These are phyloP conservation scores for Phoenix dactylifera DNA, from an alignment of 176 grass and related monocot genomes.

Conservation along the genomic window DNA sequence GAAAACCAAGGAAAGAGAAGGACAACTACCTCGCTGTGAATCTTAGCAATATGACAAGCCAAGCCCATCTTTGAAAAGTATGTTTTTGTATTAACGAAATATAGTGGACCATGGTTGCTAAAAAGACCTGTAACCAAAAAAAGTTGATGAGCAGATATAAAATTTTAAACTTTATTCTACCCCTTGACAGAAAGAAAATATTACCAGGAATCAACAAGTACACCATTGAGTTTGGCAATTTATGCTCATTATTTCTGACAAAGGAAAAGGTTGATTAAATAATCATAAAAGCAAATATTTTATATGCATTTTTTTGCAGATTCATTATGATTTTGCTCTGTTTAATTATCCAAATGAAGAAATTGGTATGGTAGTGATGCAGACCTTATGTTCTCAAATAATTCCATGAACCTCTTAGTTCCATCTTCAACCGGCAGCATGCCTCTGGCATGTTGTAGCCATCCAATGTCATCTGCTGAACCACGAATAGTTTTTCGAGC, in stretches of 20 bases:
- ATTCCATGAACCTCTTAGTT: conserved; percentile 53
- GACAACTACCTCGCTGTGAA: conserved; percentile 78
- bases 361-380: not conserved
- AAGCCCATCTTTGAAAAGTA: conserved; percentile 91
- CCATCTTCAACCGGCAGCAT: conserved; percentile 71
- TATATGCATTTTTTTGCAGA: too few species aligned
- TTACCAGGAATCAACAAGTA: conserved; percentile 87
- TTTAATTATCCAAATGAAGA: too few species aligned
- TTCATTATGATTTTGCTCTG: too few species aligned
- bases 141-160: not conserved
- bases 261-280: conserved; percentile 9
- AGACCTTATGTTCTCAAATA: conserved; percentile 75
- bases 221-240: conserved; percentile 71
- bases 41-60: conserved; percentile 85
- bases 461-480: conserved; percentile 90
- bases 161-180: conserved; percentile 2
- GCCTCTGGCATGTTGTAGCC: conserved; percentile 45
- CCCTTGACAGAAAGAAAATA: not conserved
- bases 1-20: conserved; percentile 4
- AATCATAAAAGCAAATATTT: not conserved
- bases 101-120: conserved; percentile 85
- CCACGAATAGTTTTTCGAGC: conserved; percentile 81
- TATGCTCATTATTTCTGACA: conserved; percentile 76
- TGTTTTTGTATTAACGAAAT: conserved; percentile 89
- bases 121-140: conserved; percentile 50